phyloP scores from a whole-genome alignment of 169 alveolate species.

The Eimeria zaria region DNA sequence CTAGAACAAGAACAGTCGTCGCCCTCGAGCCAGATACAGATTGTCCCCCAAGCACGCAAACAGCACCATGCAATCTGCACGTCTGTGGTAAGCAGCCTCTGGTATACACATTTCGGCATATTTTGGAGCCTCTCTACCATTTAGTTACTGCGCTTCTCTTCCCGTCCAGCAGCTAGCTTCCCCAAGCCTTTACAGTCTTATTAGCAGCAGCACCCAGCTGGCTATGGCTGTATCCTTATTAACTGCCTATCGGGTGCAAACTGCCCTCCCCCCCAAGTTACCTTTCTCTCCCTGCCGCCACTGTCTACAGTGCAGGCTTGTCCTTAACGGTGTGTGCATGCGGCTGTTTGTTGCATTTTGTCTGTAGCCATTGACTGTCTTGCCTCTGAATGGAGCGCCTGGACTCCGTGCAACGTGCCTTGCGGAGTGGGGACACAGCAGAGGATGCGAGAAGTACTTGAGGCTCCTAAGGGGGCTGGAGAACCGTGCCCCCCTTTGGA shows the following conservation, averaged over 20 bases:
- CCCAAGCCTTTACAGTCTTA: neutral
- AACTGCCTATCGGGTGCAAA: no score
- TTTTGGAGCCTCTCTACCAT: neutral
- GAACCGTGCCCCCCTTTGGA: slow-evolving; percentile 73
- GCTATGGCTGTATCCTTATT: no score
- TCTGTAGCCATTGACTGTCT: slow-evolving; percentile 86
- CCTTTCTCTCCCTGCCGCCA: neutral
- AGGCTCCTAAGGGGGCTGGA: slow-evolving; percentile 75
- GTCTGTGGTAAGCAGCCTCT: slow-evolving; percentile 50
- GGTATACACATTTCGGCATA: neutral
- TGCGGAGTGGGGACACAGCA: slow-evolving; percentile 87
- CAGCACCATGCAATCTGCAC: slow-evolving; percentile 76
- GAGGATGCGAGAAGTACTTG: slow-evolving; percentile 85
- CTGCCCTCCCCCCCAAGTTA: no score
- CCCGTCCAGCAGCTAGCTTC: neutral
- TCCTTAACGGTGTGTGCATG: neutral
- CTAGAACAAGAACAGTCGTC: slow-evolving; percentile 80
- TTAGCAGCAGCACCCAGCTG: neutral
- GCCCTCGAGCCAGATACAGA: slow-evolving; percentile 40
- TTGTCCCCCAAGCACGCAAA: slow-evolving; percentile 81
- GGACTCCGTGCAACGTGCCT: slow-evolving; percentile 87
- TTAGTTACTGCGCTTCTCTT: no score
- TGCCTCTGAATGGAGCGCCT: slow-evolving; percentile 88
- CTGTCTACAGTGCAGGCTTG: neutral
- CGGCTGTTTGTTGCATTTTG: neutral